A percentile compares a stretch with the other conserved stretches of the same genome.
phyloP scores from a whole-genome alignment of 2,329 filamentous ascomycete genomes.

The Penicillium sp. region DNA sequence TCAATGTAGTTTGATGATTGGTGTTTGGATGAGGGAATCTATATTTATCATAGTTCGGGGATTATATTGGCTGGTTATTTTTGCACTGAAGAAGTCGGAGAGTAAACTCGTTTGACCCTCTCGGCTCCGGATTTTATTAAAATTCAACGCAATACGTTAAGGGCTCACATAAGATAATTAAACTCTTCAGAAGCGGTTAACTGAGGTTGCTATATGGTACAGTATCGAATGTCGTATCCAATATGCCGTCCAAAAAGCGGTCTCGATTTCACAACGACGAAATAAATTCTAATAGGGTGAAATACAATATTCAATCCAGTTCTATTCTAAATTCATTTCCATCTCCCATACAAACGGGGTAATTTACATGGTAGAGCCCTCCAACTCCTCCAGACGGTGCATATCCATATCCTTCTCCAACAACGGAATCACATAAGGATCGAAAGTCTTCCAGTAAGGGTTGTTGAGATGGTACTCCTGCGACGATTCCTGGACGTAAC shows the following conservation, averaged over 20 bases:
- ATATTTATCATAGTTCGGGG: conserved; percentile 3
- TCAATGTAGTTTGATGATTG: conserved; percentile 16
- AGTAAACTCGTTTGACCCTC: background rate
- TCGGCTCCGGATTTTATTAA: background rate
- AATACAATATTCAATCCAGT: background rate
- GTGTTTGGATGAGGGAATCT: background rate
- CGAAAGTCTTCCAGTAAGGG: conserved; percentile 74
- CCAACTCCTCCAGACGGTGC: conserved; percentile 66
- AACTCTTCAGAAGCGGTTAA: background rate
- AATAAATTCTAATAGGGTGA: background rate
- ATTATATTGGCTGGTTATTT: conserved; percentile 3
- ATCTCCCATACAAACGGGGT: background rate
- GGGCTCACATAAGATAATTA: background rate
- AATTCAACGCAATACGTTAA: background rate
- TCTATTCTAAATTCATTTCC: background rate
- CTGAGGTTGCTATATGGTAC: background rate
- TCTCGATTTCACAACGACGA: background rate
- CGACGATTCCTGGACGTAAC: conserved; percentile 62
- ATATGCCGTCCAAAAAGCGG: background rate
- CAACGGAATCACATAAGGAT: conserved; percentile 68
- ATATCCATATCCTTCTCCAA: conserved; percentile 69
- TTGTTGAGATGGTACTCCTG: conserved; percentile 66
- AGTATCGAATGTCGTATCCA: background rate
- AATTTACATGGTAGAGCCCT: conserved; percentile 11
- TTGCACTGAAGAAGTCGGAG: conserved; percentile 4